Evolutionary conservation across 768 basidiomycete genomes (phyloP).

Genomic region (Plicaturopsis crispa): DNA sequence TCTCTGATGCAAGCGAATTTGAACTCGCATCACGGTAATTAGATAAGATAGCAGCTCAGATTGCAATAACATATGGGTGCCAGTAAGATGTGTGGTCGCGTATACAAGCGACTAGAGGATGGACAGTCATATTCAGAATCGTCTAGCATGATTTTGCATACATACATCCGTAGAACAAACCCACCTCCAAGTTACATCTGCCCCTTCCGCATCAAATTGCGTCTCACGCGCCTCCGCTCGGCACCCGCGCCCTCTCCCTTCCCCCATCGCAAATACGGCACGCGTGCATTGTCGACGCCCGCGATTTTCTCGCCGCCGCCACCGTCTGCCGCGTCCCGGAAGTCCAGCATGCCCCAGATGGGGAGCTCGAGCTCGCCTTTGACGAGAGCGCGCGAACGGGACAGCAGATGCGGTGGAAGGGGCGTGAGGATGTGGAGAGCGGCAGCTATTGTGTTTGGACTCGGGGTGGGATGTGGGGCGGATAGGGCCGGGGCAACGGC

Average conservation of each 20-base stretch:
- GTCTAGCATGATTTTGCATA: no score
- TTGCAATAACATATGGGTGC: no score
- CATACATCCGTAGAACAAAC: no score
- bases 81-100: no score
- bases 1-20: no score
- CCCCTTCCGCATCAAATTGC: conserved; percentile 82
- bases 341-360: conserved; percentile 82
- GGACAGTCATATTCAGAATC: no score
- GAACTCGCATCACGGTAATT: no score
- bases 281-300: conserved; percentile 42
- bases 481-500: conserved; percentile 27
- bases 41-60: no score
- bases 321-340: conserved; percentile 28
- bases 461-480: no score
- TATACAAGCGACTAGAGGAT: no score
- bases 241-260: conserved; percentile 64
- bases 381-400: conserved; percentile 39
- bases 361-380: conserved; percentile 89
- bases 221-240: conserved; percentile 63
- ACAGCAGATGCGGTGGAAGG: conserved; percentile 42
- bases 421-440: conserved; percentile 80
- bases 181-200: no score
- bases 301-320: conserved; percentile 40
- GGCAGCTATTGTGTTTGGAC: no score
- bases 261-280: conserved; percentile 79